These are phyloP conservation scores for Cordyceps farinosa DNA, from an alignment of 2,329 filamentous ascomycete species.

Conservation along the genomic window DNA sequence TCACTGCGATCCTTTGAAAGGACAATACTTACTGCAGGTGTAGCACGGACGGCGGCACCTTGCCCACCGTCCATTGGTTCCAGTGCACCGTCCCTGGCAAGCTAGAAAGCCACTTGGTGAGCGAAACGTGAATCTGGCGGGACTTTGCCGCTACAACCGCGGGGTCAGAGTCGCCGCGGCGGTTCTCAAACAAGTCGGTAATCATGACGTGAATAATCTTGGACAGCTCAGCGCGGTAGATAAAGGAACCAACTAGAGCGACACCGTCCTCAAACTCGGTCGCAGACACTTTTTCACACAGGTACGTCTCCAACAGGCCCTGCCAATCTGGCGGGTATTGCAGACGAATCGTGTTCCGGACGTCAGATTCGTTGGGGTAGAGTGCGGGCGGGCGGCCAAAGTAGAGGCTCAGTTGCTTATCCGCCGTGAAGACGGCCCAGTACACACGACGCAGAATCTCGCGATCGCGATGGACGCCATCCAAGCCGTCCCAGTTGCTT, in stretches of 20 bases:
- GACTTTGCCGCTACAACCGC: conserved; percentile 40
- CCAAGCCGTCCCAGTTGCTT: conserved; percentile 44
- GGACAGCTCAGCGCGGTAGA: conserved; percentile 45
- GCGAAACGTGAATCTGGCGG: conserved; percentile 43
- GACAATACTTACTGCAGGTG: conserved; percentile 39
- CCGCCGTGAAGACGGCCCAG: conserved; percentile 48
- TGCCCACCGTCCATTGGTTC: conserved; percentile 48
- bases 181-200: conserved; percentile 48
- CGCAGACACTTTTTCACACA: conserved; percentile 41
- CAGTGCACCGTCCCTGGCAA: conserved; percentile 47
- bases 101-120: conserved; percentile 45
- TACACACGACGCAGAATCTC: conserved; percentile 48
- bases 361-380: conserved; percentile 47
- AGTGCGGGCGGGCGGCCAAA: conserved; percentile 49
- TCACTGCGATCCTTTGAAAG: not conserved
- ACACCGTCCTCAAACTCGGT: conserved; percentile 46
- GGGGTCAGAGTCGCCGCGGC: conserved; percentile 38
- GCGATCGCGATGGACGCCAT: conserved; percentile 39
- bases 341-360: conserved; percentile 45
- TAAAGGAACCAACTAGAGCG: conserved; percentile 41
- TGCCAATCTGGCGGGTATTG: conserved; percentile 49
- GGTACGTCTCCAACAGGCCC: conserved; percentile 45
- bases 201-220: conserved; percentile 50
- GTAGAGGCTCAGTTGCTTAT: conserved; percentile 49
- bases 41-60: conserved; percentile 44